Evolutionary conservation across 108 stramenopile species (phyloP).

Genomic region (Poteriospumella lacustris): DNA sequence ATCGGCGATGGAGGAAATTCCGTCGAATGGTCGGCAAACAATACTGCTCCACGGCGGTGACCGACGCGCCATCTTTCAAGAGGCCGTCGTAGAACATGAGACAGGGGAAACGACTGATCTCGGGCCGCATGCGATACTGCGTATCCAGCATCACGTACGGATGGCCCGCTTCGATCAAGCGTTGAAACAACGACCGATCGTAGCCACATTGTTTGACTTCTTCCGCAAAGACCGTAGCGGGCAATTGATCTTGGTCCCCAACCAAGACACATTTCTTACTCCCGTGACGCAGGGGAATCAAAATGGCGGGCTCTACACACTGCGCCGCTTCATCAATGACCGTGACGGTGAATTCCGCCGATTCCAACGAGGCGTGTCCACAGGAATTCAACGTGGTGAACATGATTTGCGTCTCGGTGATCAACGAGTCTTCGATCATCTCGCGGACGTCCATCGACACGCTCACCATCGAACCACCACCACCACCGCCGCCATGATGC

Average conservation of each 20-base stretch:
- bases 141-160: conserved; percentile 83
- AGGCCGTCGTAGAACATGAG: conserved; percentile 70
- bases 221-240: conserved; percentile 85
- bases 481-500: too few relatives aligned
- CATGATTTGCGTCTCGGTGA: conserved; percentile 83
- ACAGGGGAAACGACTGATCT: conserved; percentile 85
- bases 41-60: too few relatives aligned
- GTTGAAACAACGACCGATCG: conserved; percentile 88
- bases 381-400: conserved; percentile 93
- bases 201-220: conserved; percentile 71
- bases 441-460: background rate
- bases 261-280: conserved; percentile 78
- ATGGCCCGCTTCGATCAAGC: conserved; percentile 85
- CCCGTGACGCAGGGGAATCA: conserved; percentile 82
- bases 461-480: too few relatives aligned
- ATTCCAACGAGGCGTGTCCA: conserved; percentile 67
- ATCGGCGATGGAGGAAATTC: too few relatives aligned
- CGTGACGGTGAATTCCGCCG: conserved; percentile 77
- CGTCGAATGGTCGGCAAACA: too few relatives aligned
- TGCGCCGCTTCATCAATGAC: conserved; percentile 98
- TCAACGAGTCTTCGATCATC: conserved; percentile 63
- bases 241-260: conserved; percentile 96
- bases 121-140: conserved; percentile 96
- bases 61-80: conserved; percentile 47
- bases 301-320: conserved; percentile 84